Base-by-base conservation (phyloP, 805 yeast genomes). In the Kuraishia molischiana region DNA sequence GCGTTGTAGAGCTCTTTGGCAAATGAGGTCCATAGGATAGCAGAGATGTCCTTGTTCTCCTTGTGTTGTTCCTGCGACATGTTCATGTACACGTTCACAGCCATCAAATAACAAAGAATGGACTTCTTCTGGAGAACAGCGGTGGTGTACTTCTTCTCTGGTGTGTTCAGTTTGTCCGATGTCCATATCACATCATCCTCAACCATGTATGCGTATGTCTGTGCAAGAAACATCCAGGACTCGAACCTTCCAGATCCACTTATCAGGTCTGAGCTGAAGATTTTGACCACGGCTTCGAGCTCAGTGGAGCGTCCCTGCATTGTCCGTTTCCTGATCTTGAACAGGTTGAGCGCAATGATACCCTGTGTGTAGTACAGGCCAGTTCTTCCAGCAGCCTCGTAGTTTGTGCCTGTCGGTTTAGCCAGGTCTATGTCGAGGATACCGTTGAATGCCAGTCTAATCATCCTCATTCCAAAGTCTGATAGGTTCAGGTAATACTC, bases 131-230 rank as follows among this genome's bases (percentile, higher is more conserved):
- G 95, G 3, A 73, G 51, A 4, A 67, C 57, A 0, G 87, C 85
- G 0, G 86, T 80, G 0, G 59, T 54, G 3, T 59, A 59, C 49
- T 80, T 80, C 43, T 77, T 67, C 4, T 82, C 92, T 0, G 66
- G 51, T 0, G 72, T 65, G 37, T 79, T 79, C 28, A 86, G 58
- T 49, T 83, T 83, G 48, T 89, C 96, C 0, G 95, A 78, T 1
- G 90, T 83, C 94, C 95, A 86, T n/a, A 85, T 76, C 39, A 92
- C 58, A 44, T 85, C 95, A 54, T 87, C 95, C 45, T 90, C 97
- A 0, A 82, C 95, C 30, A 84, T 61, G 40, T 66, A 77, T 0
- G 87, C 79, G 47, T 71, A 87, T 0, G 90, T 78, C 50, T 80
- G 86, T 0, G 94, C 95, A 11, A 92, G 54, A 1, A 85, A 66